Percentiles rank a stretch among this genome's conserved stretches.
phyloP scores from a whole-genome alignment of 2,329 filamentous ascomycete species.

The Westerdykella ornata region DNA sequence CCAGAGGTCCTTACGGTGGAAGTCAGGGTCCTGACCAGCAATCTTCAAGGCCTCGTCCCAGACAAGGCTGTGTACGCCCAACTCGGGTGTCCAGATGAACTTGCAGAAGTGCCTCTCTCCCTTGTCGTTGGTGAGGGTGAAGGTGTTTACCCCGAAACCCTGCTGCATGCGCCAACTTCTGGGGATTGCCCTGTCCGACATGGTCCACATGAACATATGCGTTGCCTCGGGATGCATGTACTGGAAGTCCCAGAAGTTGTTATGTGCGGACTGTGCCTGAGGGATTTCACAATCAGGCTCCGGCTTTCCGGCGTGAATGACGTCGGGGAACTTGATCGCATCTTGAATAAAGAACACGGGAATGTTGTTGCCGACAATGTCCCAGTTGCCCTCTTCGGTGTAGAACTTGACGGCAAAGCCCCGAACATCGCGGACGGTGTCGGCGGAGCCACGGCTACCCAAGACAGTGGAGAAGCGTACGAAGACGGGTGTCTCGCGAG shows the following conservation, averaged over 20 bases:
- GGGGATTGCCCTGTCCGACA: constrained; percentile 68
- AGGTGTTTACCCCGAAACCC: constrained; percentile 79
- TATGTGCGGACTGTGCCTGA: constrained; percentile 63
- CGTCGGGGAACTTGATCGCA: constrained; percentile 65
- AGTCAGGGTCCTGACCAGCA: constrained; percentile 59
- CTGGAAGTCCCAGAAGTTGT: constrained; percentile 73
- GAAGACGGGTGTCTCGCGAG: constrained; percentile 60
- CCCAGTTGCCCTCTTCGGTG: constrained; percentile 71
- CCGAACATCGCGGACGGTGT: constrained; percentile 76
- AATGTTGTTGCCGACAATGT: constrained; percentile 67
- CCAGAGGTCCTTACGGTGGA: constrained; percentile 70
- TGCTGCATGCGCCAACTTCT: constrained; percentile 79
- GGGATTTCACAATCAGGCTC: constrained; percentile 65
- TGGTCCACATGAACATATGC: constrained; percentile 74
- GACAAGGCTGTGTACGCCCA: constrained; percentile 69
- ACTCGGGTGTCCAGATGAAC: constrained; percentile 67
- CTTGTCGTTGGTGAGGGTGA: constrained; percentile 59
- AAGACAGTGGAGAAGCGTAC: constrained; percentile 72
- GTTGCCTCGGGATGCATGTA: constrained; percentile 61
- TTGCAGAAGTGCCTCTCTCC: constrained; percentile 69
- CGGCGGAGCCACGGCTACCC: constrained; percentile 66
- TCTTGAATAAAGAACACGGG: constrained; percentile 73
- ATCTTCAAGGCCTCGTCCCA: constrained; percentile 77
- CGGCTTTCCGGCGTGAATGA: constrained; percentile 59
- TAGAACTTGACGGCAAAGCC: constrained; percentile 76